phyloP scores from a whole-genome alignment of 345 rosid species.

The Euclidium syriacum region DNA sequence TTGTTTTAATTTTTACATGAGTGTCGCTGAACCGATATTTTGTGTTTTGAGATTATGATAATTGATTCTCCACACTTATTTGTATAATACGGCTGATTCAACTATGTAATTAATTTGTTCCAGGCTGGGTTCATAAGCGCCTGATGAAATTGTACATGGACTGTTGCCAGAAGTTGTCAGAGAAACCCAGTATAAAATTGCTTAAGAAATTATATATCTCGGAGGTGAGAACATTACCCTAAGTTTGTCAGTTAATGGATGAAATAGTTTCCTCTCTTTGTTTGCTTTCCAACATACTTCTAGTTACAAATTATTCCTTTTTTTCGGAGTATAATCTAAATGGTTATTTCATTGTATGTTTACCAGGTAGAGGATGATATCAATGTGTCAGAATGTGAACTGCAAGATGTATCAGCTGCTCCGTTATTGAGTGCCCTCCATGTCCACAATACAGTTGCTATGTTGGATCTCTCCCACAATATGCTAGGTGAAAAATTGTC shows the following conservation, averaged over 20 bases:
- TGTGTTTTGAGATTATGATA: neutral
- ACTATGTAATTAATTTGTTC: conserved; percentile 14
- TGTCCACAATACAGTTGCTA: conserved; percentile 55
- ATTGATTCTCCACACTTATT: neutral
- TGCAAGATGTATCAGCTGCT: conserved; percentile 85
- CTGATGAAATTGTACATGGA: conserved; percentile 81
- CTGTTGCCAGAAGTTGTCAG: conserved; percentile 61
- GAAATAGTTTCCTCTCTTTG: neutral
- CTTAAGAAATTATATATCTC: conserved; percentile 72
- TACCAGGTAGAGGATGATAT: conserved; percentile 89
- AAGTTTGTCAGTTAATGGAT: neutral
- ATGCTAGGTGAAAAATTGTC: conserved; percentile 54
- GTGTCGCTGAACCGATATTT: conserved; percentile 6
- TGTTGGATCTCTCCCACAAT: conserved; percentile 87
- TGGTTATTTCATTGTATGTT: conserved; percentile 13
- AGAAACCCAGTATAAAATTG: conserved; percentile 72
- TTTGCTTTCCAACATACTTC: conserved; percentile 6
- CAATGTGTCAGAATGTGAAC: conserved; percentile 64
- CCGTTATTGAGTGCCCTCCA: conserved; percentile 76
- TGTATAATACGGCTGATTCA: neutral
- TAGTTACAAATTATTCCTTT: neutral
- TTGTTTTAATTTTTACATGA: neutral
- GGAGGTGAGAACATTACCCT: conserved; percentile 48
- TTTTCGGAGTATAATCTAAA: conserved; percentile 6
- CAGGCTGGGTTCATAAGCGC: conserved; percentile 96